Evolutionary conservation across 306 rosid genomes (phyloP), one percentile per base, ranked within the genome.

Genomic region (Psophocarpus tetragonolobus): DNA sequence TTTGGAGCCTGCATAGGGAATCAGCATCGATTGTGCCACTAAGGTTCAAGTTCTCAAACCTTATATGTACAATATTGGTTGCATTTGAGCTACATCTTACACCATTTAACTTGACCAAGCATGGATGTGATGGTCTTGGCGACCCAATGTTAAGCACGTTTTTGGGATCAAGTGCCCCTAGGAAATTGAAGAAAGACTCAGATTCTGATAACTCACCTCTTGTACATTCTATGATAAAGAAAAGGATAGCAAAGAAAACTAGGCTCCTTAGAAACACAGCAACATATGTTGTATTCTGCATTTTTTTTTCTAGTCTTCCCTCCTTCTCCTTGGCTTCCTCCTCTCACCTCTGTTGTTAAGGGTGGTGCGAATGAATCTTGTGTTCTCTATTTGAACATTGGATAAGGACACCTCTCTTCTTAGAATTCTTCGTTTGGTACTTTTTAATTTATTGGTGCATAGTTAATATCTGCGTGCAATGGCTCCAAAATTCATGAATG

Each of bases 371-470:
- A 79, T 30, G 76, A 15, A 35, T 57, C 39, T 33, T 54, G 35
- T 48, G 51, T 51, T 74, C 33, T 82, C 15, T 38, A 41, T 38
- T 71, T 69, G 60, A 42, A 44, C 27, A 69, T 12, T 30, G 63
- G 91, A 82, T 73, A 81, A 82, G 36, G 80, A 84, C 84, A 76
- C 67, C 39, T 72, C 45, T 70, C 57, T 83, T 76, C 71, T n/a
- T 83, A 35, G 82, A 65, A 62, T 8, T n/a, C 54, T 21, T 33
- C 58, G 36, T 38, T 60, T 18, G 21, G 3, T 47, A 8, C 72
- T 81, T 33, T 65, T 36, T 78, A n/a, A n/a, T 45, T 24, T 13
- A 72, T 72, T 71, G 80, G 3, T 35, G 20, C 53, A 18, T 51
- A 64, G 86, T 80, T 71, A 68, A 69, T 35, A 62, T 80, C 87